Evolutionary conservation across 1,284 basidiomycete genomes (phyloP).

Genomic region (Ustilago sp.): DNA sequence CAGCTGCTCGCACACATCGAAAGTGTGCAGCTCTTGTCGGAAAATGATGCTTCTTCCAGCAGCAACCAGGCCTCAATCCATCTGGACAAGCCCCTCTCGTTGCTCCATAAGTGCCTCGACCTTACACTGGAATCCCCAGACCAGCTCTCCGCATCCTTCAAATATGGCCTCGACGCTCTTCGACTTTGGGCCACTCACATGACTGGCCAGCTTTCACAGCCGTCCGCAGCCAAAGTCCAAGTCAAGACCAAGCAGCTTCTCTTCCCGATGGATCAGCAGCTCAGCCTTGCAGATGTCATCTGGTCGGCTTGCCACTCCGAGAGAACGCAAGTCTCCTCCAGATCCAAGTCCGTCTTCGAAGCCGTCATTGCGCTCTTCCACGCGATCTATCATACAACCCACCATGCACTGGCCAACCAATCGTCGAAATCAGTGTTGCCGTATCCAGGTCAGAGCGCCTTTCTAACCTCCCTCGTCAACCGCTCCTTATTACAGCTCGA

Average conservation of each 20-base stretch:
- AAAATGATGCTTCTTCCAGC: slow-evolving; percentile 18
- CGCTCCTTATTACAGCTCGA: slow-evolving; percentile 37
- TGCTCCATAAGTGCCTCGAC: slow-evolving; percentile 40
- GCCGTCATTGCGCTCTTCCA: slow-evolving; percentile 27
- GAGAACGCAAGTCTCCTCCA: slow-evolving; percentile 36
- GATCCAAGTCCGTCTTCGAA: slow-evolving; percentile 43
- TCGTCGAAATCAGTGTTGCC: slow-evolving; percentile 11
- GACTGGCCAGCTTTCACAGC: slow-evolving; percentile 11
- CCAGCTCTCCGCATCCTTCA: slow-evolving; percentile 47
- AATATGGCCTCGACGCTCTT: slow-evolving; percentile 48
- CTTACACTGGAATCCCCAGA: slow-evolving; percentile 27
- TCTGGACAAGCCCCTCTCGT: slow-evolving; percentile 25
- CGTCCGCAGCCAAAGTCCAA: slow-evolving; percentile 7
- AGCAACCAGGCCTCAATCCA: slow-evolving; percentile 14
- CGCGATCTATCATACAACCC: slow-evolving; percentile 14
- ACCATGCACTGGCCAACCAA: background rate
- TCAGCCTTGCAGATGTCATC: slow-evolving; percentile 39
- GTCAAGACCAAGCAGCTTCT: slow-evolving; percentile 15
- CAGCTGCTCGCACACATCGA: slow-evolving; percentile 44
- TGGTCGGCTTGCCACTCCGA: slow-evolving; percentile 52
- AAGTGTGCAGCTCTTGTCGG: slow-evolving; percentile 12
- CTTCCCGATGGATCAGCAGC: slow-evolving; percentile 37
- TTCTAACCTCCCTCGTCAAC: slow-evolving; percentile 33
- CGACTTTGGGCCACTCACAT: slow-evolving; percentile 40
- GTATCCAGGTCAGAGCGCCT: slow-evolving; percentile 25